Percentiles rank a stretch among this genome's conserved stretches.
These are phyloP conservation scores for Uronychia binucleata DNA, from an alignment of 73 alveolate species.

Conservation along the genomic window DNA sequence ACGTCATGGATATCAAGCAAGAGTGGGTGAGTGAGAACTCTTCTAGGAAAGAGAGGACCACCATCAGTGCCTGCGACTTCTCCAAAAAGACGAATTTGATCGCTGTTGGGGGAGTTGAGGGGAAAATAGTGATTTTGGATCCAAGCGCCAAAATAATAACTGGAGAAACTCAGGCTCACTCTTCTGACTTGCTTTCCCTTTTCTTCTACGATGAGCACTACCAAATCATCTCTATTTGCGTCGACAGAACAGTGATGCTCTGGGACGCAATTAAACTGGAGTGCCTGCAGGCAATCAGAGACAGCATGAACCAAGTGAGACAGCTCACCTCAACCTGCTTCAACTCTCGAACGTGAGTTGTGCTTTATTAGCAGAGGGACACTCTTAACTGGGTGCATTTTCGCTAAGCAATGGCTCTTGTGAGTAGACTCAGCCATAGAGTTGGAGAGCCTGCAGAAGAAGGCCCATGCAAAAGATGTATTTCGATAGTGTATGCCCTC, in stretches of 20 bases:
- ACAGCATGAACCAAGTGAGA: conserved; percentile 8
- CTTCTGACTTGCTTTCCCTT: background rate
- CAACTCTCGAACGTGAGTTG: conserved; percentile 8
- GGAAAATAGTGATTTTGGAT: conserved; percentile 38
- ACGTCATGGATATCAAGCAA: conserved; percentile 48
- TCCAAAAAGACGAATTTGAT: conserved; percentile 17
- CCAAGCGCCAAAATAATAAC: conserved; percentile 44
- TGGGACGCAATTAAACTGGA: conserved; percentile 38
- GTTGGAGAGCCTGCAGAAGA: conserved; percentile 36
- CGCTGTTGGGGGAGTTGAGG: conserved; percentile 61
- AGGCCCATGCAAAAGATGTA: conserved; percentile 44
- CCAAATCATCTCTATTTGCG: background rate
- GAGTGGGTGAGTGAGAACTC: conserved; percentile 31
- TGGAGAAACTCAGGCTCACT: conserved; percentile 34
- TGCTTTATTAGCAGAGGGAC: conserved; percentile 19
- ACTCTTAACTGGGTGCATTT: conserved; percentile 40
- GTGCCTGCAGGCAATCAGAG: conserved; percentile 19
- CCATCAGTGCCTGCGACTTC: conserved; percentile 40
- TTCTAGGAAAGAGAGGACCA: conserved; percentile 4
- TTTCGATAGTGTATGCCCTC: conserved; percentile 19
- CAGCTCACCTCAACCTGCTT: conserved; percentile 1
- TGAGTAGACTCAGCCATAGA: conserved; percentile 30
- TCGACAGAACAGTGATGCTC: conserved; percentile 20
- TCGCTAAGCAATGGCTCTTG: conserved; percentile 30
- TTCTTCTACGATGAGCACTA: conserved; percentile 21